Conservation (phyloP, 129 eudicot species). For the Erigeron canadensis region DNA sequence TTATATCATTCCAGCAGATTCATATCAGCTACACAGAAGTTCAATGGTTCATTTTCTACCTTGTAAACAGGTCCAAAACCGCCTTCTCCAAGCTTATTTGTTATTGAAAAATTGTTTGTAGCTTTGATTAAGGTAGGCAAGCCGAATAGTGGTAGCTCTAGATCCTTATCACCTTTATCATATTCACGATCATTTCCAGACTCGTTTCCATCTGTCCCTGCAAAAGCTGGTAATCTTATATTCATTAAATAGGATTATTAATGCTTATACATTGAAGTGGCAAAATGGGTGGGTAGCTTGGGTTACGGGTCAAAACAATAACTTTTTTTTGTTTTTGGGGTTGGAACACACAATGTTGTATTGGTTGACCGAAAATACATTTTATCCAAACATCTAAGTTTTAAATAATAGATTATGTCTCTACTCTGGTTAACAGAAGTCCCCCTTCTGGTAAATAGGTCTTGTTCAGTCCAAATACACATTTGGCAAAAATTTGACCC, state of each 20-base stretch:
- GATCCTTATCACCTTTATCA: slow-evolving; percentile 15
- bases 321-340: neutral
- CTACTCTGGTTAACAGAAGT: too few species aligned
- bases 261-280: neutral
- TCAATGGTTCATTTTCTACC: slow-evolving; percentile 14
- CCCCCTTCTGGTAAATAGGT: too few species aligned
- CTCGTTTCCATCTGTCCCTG: slow-evolving; percentile 9
- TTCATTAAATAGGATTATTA: neutral
- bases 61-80: slow-evolving; percentile 40
- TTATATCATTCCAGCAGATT: too few species aligned
- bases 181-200: neutral
- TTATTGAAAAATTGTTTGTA: slow-evolving; percentile 35
- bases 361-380: neutral
- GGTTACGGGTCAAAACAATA: neutral
- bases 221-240: neutral
- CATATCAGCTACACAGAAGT: neutral
- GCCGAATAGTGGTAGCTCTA: slow-evolving; percentile 33
- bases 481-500: too few species aligned
- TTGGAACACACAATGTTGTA: too few species aligned
- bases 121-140: slow-evolving; percentile 31
- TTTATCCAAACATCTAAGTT: neutral
- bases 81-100: slow-evolving; percentile 46
- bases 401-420: too few species aligned
- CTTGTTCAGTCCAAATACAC: too few species aligned
- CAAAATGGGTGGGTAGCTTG: too few species aligned